Evolutionary conservation across 2,329 filamentous ascomycete genomes (phyloP), one percentile per base, ranked within the genome.

Genomic region (Zymoseptoria brevis): DNA sequence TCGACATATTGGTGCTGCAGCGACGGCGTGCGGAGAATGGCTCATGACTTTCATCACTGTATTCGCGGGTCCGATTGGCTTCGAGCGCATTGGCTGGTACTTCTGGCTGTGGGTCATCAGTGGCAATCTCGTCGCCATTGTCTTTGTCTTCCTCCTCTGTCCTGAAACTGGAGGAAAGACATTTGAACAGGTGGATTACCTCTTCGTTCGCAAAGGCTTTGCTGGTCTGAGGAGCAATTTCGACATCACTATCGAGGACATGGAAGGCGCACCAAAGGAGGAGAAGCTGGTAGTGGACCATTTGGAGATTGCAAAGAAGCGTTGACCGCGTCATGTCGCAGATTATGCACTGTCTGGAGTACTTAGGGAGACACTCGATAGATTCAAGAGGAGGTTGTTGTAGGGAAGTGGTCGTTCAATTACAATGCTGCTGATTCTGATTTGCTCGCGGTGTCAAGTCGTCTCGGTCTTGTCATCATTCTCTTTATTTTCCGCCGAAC

Each of bases 401-500:
- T 16, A 13, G 13, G 35, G 35, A 16, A 45, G 35, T 45, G 35
- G 35, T 45, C 35, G 35, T 45, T 45, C 35, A 45, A 45, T 45
- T 45, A 45, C 35, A 45, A n/a, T 45, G 35, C 35, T 45, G 35
- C 16, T 45, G 35, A 45, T 45, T 45, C 35, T 45, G 35, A n/a
- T 45, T n/a, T 45, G 35, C 16, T 45, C 13, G 35, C 35, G 16
- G 5, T 45, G n/a, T 45, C 35, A 45, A 45, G 35, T 53, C 50
- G 22, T 53, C 19, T 29, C 19, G 19, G 22, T 24, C 19, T 51
- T 54, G 24, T 48, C 4, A 30, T 55, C 26, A 9, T 35, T 45
- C 1, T 50, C 11, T 58, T 57, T 69, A 69, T 62, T 71, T 71
- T 50, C 82, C 82, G 59, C 90, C 87, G 70, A 96, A 96, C 92